Percentiles rank a stretch among this genome's conserved stretches.
Evolutionary conservation across 1,139 yeast species (phyloP).

Genomic region (Candida sp.): DNA sequence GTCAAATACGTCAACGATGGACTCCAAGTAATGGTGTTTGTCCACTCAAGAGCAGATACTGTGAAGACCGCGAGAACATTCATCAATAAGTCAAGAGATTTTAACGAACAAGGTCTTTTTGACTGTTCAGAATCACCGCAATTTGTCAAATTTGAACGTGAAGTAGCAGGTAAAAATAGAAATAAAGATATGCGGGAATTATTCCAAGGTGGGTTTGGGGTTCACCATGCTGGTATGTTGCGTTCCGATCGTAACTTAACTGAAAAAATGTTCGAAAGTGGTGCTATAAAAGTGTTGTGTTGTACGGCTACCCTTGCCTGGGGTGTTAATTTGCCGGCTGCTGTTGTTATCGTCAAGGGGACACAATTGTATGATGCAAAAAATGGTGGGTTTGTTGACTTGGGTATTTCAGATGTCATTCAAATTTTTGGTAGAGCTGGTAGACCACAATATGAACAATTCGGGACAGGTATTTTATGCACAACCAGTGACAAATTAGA

Average conservation of each 20-base stretch:
- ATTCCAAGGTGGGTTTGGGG: constrained; percentile 81
- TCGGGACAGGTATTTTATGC: constrained; percentile 89
- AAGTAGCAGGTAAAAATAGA: constrained; percentile 64
- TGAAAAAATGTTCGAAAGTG: constrained; percentile 81
- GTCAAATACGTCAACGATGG: constrained; percentile 65
- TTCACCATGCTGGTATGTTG: constrained; percentile 97
- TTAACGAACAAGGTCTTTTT: constrained; percentile 55
- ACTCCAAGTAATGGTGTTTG: constrained; percentile 94
- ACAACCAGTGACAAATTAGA: constrained; percentile 81
- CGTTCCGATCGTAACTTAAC: constrained; percentile 87
- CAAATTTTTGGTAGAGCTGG: constrained; percentile 99
- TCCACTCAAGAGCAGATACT: constrained; percentile 93
- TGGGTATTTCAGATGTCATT: constrained; percentile 94
- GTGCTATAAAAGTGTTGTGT: constrained; percentile 85
- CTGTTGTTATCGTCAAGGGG: constrained; percentile 94
- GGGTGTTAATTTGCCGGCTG: constrained; percentile 99
- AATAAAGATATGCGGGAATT: constrained; percentile 81
- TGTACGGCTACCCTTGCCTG: constrained; percentile 99
- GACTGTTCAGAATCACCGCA: constrained; percentile 53
- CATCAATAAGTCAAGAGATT: constrained; percentile 63
- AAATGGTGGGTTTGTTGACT: constrained; percentile 89
- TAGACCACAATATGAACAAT: constrained; percentile 92
- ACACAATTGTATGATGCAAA: constrained; percentile 95
- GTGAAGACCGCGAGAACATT: constrained; percentile 75
- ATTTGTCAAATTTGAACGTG: constrained; percentile 53